Evolutionary conservation across 2,329 filamentous ascomycete genomes (phyloP).

Genomic region (Botrytis fabae): DNA sequence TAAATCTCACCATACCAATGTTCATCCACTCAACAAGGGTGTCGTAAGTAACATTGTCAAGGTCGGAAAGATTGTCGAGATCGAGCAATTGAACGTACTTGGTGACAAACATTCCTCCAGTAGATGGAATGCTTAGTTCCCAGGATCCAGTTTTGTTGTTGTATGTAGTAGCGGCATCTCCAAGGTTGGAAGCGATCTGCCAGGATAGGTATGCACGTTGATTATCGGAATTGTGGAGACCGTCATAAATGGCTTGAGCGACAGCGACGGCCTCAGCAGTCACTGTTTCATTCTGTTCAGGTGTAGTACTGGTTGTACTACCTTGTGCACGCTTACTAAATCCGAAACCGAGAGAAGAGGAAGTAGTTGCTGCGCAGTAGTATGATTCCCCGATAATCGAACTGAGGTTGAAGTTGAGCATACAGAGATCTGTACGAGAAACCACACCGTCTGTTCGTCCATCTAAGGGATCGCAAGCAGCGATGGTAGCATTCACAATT

Average conservation of each 20-base stretch:
- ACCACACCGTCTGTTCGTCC: slow-evolving; percentile 56
- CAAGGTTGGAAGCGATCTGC: slow-evolving; percentile 34
- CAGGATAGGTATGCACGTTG: slow-evolving; percentile 44
- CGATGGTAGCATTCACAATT: slow-evolving; percentile 57
- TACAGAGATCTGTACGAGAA: slow-evolving; percentile 50
- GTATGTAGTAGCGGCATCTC: slow-evolving; percentile 12
- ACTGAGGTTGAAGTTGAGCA: slow-evolving; percentile 47
- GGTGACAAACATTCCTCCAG: slow-evolving; percentile 44
- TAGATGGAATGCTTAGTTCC: slow-evolving; percentile 40
- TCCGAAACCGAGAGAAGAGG: neutral
- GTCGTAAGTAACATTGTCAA: slow-evolving; percentile 55
- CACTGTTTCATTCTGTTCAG: slow-evolving; percentile 31
- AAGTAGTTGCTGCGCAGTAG: slow-evolving; percentile 43
- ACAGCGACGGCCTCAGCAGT: slow-evolving; percentile 40
- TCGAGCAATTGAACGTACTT: slow-evolving; percentile 46
- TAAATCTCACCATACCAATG: slow-evolving; percentile 49
- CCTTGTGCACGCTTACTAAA: slow-evolving; percentile 11
- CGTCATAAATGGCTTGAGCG: slow-evolving; percentile 40
- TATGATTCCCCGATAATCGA: slow-evolving; percentile 48
- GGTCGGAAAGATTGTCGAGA: slow-evolving; percentile 45
- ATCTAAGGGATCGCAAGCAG: slow-evolving; percentile 55
- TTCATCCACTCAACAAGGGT: slow-evolving; percentile 57
- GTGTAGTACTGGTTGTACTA: slow-evolving; percentile 24
- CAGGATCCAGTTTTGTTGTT: slow-evolving; percentile 31
- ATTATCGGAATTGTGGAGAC: slow-evolving; percentile 41